Conservation (phyloP, 1,284 basidiomycete species). For the Malassezia nana region DNA sequence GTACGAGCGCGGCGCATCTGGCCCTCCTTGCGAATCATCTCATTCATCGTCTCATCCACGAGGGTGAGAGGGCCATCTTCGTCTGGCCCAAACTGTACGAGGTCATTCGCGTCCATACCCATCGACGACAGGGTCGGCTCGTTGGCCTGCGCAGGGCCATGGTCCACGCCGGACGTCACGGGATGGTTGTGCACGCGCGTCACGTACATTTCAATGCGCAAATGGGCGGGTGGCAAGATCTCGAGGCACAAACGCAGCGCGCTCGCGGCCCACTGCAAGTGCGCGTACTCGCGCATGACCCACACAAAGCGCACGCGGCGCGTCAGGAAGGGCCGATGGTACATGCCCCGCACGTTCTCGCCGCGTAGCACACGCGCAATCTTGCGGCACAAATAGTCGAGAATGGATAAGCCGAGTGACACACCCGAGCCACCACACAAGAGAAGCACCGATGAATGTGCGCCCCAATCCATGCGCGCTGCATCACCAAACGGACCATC, state of each 20-base stretch:
- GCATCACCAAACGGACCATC: conserved; percentile 73
- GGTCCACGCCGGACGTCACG: not conserved
- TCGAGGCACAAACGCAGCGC: conserved; percentile 61
- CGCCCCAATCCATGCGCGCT: conserved; percentile 59
- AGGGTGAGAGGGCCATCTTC: conserved; percentile 57
- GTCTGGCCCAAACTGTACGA: conserved; percentile 71
- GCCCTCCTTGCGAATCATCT: conserved; percentile 60
- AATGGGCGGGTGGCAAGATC: conserved; percentile 56
- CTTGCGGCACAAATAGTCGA: conserved; percentile 58
- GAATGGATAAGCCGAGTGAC: conserved; percentile 62
- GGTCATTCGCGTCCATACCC: conserved; percentile 57
- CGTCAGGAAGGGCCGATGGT: conserved; percentile 52
- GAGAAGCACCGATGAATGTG: conserved; percentile 58
- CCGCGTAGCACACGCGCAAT: conserved; percentile 54
- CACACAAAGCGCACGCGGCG: conserved; percentile 67
- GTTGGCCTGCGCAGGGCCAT: conserved; percentile 8
- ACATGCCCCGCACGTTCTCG: conserved; percentile 28
- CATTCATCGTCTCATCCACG: conserved; percentile 59
- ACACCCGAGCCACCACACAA: conserved; percentile 72
- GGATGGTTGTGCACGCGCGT: conserved; percentile 31
- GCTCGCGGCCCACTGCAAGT: conserved; percentile 70
- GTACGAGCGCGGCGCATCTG: conserved; percentile 57
- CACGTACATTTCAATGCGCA: conserved; percentile 72
- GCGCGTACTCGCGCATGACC: conserved; percentile 71
- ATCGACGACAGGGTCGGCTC: conserved; percentile 49